Conservation (phyloP, 1,139 yeast species). For the Nadsonia commutata region DNA sequence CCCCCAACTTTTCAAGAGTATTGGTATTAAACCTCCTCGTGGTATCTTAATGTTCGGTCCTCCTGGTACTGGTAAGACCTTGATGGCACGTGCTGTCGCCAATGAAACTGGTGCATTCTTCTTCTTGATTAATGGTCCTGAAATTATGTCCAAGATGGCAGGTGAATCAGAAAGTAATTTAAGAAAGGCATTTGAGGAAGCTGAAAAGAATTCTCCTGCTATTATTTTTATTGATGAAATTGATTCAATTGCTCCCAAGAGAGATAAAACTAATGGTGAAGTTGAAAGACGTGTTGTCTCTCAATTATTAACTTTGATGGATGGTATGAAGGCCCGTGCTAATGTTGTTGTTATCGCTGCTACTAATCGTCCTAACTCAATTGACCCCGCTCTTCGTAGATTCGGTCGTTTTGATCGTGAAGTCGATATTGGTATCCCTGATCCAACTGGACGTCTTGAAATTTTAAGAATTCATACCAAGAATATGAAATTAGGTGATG, state of each 20-base stretch:
- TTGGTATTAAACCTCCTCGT: constrained; percentile 95
- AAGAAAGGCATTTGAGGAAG: constrained; percentile 97
- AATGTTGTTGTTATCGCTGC: constrained; percentile 92
- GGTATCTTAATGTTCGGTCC: constrained; percentile 98
- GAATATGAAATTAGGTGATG: constrained; percentile 93
- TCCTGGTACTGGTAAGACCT: constrained; percentile 97
- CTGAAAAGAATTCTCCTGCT: constrained; percentile 96
- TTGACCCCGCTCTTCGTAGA: constrained; percentile 96
- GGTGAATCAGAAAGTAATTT: constrained; percentile 97
- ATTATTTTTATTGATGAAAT: constrained; percentile 96
- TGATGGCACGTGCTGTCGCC: constrained; percentile 99
- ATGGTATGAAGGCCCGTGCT: constrained; percentile 98
- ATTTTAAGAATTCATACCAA: constrained; percentile 87
- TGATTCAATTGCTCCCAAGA: constrained; percentile 97
- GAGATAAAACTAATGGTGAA: constrained; percentile 99
- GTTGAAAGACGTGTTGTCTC: constrained; percentile 97
- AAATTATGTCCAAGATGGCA: constrained; percentile 99
- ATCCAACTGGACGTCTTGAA: constrained; percentile 96
- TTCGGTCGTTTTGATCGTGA: constrained; percentile 98
- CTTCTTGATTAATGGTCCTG: constrained; percentile 98
- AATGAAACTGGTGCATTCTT: constrained; percentile 98
- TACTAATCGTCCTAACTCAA: constrained; percentile 95
- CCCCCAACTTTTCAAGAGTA: constrained; percentile 90
- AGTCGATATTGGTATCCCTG: constrained; percentile 98
- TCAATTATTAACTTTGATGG: constrained; percentile 92